phyloP scores from a whole-genome alignment of 2,329 filamentous ascomycete genomes.

The Fusarium buxicola region DNA sequence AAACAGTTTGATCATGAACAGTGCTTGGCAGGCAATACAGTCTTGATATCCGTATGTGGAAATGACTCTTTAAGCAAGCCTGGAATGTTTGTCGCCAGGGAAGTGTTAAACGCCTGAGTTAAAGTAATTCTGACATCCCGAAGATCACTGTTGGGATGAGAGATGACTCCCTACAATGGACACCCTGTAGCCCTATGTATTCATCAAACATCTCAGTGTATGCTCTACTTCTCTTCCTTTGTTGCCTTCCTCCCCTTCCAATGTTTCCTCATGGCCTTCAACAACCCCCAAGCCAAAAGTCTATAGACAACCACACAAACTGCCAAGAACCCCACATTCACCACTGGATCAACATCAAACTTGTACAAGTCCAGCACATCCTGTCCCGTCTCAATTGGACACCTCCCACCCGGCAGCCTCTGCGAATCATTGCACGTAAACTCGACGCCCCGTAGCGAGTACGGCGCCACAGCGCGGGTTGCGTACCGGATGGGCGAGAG shows the following conservation, averaged over 20 bases:
- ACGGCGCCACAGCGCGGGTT: constrained; percentile 74
- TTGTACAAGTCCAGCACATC: constrained; percentile 76
- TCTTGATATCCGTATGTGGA: not conserved
- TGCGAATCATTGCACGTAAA: constrained; percentile 75
- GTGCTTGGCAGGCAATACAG: not conserved
- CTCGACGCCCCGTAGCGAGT: constrained; percentile 67
- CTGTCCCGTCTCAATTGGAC: constrained; percentile 73
- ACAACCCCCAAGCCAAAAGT: constrained; percentile 68
- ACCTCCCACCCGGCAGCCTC: constrained; percentile 68
- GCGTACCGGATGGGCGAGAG: constrained; percentile 78
- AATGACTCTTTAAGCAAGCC: not conserved
- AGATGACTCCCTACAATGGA: too few species aligned
- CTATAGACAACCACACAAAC: constrained; percentile 74
- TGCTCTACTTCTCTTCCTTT: constrained; percentile 37
- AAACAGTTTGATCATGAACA: constrained; percentile 6
- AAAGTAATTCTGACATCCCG: too few species aligned
- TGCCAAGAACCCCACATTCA: constrained; percentile 72
- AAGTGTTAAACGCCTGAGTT: too few species aligned
- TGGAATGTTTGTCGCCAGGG: too few species aligned
- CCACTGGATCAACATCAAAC: constrained; percentile 69
- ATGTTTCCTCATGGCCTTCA: constrained; percentile 65
- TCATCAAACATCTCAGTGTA: not conserved
- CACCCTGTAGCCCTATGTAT: not conserved
- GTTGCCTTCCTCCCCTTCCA: constrained; percentile 56
- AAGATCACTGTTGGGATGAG: too few species aligned